Percentiles rank a stretch among this genome's conserved stretches.
Evolutionary conservation across 2,329 filamentous ascomycete species (phyloP).

Genomic region (Penicillium hesseltinei): DNA sequence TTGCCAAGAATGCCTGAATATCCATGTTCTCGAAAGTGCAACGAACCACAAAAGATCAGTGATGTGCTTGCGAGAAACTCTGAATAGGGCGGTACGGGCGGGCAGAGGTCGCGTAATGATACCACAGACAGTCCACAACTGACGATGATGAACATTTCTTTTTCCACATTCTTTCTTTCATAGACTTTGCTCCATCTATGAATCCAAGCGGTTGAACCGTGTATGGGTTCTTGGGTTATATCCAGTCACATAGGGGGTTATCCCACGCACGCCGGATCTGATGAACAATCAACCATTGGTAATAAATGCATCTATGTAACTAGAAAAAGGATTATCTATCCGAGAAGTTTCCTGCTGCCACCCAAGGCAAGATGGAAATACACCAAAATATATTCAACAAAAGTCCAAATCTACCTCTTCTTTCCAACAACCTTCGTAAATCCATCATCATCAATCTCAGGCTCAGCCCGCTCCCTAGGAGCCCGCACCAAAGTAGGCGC

Average conservation of each 20-base stretch:
- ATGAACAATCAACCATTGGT: neutral
- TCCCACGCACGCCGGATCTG: neutral
- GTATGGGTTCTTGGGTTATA: neutral
- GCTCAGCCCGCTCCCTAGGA: slow-evolving; percentile 63
- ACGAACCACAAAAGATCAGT: neutral
- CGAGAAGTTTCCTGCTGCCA: neutral
- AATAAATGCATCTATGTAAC: slow-evolving; percentile 12
- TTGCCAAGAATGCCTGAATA: neutral
- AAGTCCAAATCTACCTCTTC: slow-evolving; percentile 44
- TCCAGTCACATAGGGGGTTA: neutral
- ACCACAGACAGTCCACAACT: slow-evolving; percentile 26
- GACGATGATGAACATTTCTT: slow-evolving; percentile 36
- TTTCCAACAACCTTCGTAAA: slow-evolving; percentile 73
- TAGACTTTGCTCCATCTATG: slow-evolving; percentile 24
- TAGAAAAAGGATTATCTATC: slow-evolving; percentile 9
- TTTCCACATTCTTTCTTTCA: slow-evolving; percentile 17
- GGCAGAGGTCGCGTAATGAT: slow-evolving; percentile 25
- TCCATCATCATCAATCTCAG: slow-evolving; percentile 76
- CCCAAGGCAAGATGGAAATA: neutral
- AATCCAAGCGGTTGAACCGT: slow-evolving; percentile 19
- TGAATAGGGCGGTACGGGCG: slow-evolving; percentile 18
- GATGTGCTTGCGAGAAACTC: slow-evolving; percentile 4
- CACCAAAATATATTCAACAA: neutral
- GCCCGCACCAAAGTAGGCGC: slow-evolving; percentile 60
- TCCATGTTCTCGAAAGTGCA: neutral